Evolutionary conservation across 495 filamentous ascomycete species (phyloP), one percentile per base, ranked within the genome.

Genomic region (Gamarada debralockiae): DNA sequence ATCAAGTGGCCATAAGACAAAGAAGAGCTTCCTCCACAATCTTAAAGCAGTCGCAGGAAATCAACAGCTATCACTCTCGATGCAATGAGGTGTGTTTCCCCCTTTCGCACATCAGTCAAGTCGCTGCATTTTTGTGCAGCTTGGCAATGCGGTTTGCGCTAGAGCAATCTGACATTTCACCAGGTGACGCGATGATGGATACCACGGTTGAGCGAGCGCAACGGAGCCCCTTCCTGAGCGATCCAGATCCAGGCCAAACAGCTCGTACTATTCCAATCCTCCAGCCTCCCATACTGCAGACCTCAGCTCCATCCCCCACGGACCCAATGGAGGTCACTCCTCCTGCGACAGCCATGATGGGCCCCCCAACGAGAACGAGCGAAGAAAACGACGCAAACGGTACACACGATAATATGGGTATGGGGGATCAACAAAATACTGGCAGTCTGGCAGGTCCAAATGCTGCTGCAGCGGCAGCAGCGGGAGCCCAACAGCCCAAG

Each of bases 401-500:
- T 42, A 36, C 49, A 52, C 56, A 62, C 25, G 62, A 65, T 21
- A 53, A 59, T 38, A 59, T 59, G 52, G 55, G 43, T n/a, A 57
- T 55, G 39, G 55, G 43, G 25, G 56, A 65, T 42, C 58, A 61
- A 50, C 51, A 48, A 39, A 52, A 38, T 45, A 27, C 52, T 37
- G 58, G 55, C 34, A 57, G 48, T 55, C 45, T 65, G 49, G 55
- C 58, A 50, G 62, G 52, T n/a, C 62, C 62, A 48, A 65, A 53
- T 57, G 58, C 62, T 46, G 54, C 61, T 6, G 62, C 72, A 53
- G 83, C 80, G n/a, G 90, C 90, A 39, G 86, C 87, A 3, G 88
- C 89, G 14, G 89, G 90, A 52, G 85, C 90, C 53, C 92, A 96
- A 67, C 91, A 96, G 67, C 92, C 92, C 51, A 98, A 98, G 72